Conservation (phyloP, 768 basidiomycete genomes). For the Russula olivacea region DNA sequence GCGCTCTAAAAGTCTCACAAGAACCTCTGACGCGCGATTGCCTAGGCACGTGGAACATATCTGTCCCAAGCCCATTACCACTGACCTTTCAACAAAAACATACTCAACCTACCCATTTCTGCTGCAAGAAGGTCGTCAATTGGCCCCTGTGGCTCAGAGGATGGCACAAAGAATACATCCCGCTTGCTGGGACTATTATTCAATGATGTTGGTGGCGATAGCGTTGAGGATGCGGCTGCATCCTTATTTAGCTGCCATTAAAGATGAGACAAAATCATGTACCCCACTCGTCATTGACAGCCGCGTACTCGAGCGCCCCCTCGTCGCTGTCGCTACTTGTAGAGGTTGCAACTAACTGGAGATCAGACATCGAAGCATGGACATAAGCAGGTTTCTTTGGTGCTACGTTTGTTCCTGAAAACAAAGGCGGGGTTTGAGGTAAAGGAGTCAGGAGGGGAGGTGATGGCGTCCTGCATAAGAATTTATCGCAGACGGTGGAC, state of each 20-base stretch:
- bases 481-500: background rate
- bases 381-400: background rate
- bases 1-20: background rate
- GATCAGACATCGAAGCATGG: conserved; percentile 10
- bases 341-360: background rate
- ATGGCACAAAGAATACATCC: conserved; percentile 3
- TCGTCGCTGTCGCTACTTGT: background rate
- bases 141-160: background rate
- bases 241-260: background rate
- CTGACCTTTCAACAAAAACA: background rate
- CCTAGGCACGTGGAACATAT: conserved; percentile 10
- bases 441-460: background rate
- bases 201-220: conserved; percentile 5
- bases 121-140: conserved; percentile 2
- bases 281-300: conserved; percentile 12
- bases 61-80: background rate
- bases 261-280: background rate
- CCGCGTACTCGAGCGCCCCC: background rate
- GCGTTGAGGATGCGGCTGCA: background rate
- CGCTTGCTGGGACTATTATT: background rate
- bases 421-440: conserved; percentile 14
- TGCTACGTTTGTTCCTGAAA: background rate
- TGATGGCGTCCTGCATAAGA: background rate
- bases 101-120: conserved; percentile 13
- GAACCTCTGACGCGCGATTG: background rate